Base-by-base conservation (phyloP, 768 basidiomycete species). In the Paxillus involutus region DNA sequence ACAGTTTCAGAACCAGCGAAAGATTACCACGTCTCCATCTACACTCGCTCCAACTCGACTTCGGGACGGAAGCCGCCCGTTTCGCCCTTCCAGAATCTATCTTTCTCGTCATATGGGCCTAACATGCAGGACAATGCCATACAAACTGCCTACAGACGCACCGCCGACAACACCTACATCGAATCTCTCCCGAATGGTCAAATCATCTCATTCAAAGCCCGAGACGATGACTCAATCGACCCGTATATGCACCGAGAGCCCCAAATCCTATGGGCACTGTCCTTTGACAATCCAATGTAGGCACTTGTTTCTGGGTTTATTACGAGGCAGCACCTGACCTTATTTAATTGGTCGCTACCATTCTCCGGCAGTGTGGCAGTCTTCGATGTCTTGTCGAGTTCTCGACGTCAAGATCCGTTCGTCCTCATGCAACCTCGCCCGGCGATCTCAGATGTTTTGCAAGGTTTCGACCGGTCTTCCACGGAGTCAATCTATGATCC, bases 91-190 rank as follows among this genome's bases (percentile, higher is more conserved):
- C 96, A 98, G 62, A 90, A 90, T 49, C 80, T 98, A 14, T 85
- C 86, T 0, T 97, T 94, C 71, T 96, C 95, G 0, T 83, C 87
- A 0, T 98, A 98, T 69, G 92, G 94, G 0, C 94, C 96, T 6
- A 95, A 95, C 68, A 93, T 89, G 64, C 85, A 88, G 69, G 91
- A 95, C 66, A 83, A 80, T 58, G 73, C 80, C 8, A 63, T 86
- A 12, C 94, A 96, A 64, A 73, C 82, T 5, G 68, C 81, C 10
- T 98, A 96, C 74, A 79, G 78, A 7, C 84, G 80, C 36, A 88
- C 91, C 2, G 83, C 85, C 37, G 94, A 97, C 68, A 80, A 87
- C 55, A 72, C 77, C 26, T 96, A 96, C 70, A 80, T 94, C 42
- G 91, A 94, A 62, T 80, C 88, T 26, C 76, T 90, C 3, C 85